These are phyloP conservation scores for Suillus discolor DNA, from an alignment of 768 basidiomycete genomes.

Conservation along the genomic window DNA sequence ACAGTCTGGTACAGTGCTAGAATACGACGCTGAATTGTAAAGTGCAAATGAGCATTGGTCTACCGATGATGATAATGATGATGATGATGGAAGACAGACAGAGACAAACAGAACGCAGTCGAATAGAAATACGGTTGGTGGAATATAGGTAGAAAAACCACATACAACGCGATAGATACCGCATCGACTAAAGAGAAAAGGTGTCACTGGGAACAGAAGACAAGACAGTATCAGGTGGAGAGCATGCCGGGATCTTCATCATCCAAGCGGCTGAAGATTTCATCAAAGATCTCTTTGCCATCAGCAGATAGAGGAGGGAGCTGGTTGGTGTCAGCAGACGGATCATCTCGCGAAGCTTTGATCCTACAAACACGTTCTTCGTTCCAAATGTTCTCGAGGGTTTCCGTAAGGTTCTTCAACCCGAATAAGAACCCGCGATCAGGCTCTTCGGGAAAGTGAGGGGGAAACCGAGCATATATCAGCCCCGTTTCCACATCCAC, in stretches of 20 bases:
- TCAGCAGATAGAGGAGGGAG: slow-evolving; percentile 68
- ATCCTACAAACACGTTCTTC: slow-evolving; percentile 75
- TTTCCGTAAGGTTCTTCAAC: slow-evolving; percentile 74
- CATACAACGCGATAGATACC: slow-evolving; percentile 9
- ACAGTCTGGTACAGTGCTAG: slow-evolving; percentile 13
- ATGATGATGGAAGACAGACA: slow-evolving; percentile 2
- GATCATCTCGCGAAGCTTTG: slow-evolving; percentile 62
- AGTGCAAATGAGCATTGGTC: slow-evolving; percentile 15
- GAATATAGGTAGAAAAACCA: slow-evolving; percentile 3
- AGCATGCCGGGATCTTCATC: slow-evolving; percentile 77
- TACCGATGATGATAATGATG: slow-evolving; percentile 11
- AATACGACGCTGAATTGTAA: slow-evolving; percentile 11
- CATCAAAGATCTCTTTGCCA: slow-evolving; percentile 79
- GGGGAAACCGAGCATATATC: slow-evolving; percentile 91
- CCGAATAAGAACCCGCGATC: slow-evolving; percentile 96
- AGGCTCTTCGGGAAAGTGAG: slow-evolving; percentile 84
- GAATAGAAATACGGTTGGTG: neutral
- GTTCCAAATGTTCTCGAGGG: slow-evolving; percentile 86
- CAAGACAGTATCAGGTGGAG: slow-evolving; percentile 52
- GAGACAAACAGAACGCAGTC: neutral
- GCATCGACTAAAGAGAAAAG: slow-evolving; percentile 1
- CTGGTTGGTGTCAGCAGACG: slow-evolving; percentile 45
- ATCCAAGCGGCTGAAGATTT: slow-evolving; percentile 57
- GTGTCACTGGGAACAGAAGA: neutral
- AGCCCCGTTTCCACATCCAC: slow-evolving; percentile 82